Evolutionary conservation across 805 yeast species (phyloP).

Genomic region (Pichia nanzhaoensis): DNA sequence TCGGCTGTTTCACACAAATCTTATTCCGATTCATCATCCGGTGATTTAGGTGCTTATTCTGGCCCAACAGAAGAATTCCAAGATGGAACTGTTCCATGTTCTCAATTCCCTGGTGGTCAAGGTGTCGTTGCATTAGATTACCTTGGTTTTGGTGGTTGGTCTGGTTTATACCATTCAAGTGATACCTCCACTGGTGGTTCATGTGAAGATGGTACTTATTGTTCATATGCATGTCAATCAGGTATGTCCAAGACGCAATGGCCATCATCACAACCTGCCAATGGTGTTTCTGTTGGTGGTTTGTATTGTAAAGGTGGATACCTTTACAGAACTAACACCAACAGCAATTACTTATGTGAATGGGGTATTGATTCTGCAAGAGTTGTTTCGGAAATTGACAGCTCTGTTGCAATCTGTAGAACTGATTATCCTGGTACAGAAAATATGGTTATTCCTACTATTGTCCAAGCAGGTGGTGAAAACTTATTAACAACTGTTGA

Average conservation of each 20-base stretch:
- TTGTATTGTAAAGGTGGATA: slow-evolving; percentile 77
- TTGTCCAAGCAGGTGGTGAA: slow-evolving; percentile 59
- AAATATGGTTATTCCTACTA: slow-evolving; percentile 94
- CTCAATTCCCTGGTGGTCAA: slow-evolving; percentile 68
- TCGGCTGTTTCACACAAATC: slow-evolving; percentile 28
- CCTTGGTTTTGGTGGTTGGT: slow-evolving; percentile 59
- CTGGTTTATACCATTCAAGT: slow-evolving; percentile 52
- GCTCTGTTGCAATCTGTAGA: slow-evolving; percentile 86
- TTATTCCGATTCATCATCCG: slow-evolving; percentile 35
- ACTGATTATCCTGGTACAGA: slow-evolving; percentile 99
- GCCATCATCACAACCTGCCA: slow-evolving; percentile 82
- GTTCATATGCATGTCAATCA: slow-evolving; percentile 97
- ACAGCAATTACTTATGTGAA: slow-evolving; percentile 66
- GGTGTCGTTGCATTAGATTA: slow-evolving; percentile 74
- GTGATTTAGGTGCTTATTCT: slow-evolving; percentile 53
- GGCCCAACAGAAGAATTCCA: slow-evolving; percentile 56
- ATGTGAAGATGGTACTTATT: slow-evolving; percentile 86
- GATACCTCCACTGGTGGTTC: slow-evolving; percentile 43
- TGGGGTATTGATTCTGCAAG: slow-evolving; percentile 74
- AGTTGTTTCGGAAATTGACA: slow-evolving; percentile 52
- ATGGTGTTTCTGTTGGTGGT: slow-evolving; percentile 94
- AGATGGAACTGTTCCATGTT: slow-evolving; percentile 68
- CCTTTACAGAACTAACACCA: slow-evolving; percentile 72
- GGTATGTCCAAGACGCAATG: slow-evolving; percentile 99
- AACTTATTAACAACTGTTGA: slow-evolving; percentile 75